A percentile compares a stretch with the other conserved stretches of the same genome.
Conservation (phyloP, 2,329 filamentous ascomycete genomes). For the Lizonia empirigonia region DNA sequence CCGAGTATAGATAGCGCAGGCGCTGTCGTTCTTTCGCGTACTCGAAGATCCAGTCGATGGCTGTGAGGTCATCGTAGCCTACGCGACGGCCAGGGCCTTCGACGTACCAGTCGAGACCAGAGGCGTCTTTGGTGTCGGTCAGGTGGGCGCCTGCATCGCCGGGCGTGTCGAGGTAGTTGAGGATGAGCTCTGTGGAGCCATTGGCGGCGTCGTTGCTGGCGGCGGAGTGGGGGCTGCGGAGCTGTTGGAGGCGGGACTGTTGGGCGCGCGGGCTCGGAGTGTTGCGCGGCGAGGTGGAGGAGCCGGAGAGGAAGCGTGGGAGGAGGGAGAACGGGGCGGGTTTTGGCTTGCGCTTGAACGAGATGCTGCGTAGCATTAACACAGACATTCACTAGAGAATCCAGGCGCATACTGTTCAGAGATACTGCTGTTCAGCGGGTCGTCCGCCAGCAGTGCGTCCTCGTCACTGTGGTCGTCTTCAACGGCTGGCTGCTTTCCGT, state of each 20-base stretch:
- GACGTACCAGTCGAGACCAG: constrained; percentile 76
- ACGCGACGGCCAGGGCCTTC: constrained; percentile 89
- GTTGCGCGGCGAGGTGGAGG: constrained; percentile 9
- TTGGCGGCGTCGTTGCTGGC: constrained; percentile 24
- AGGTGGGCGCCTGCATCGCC: constrained; percentile 46
- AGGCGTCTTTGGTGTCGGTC: constrained; percentile 53
- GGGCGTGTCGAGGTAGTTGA: constrained; percentile 51
- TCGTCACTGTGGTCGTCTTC: constrained; percentile 55
- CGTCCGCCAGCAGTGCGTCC: constrained; percentile 58
- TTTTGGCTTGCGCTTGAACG: constrained; percentile 74
- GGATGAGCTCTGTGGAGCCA: constrained; percentile 48
- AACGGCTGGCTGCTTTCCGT: constrained; percentile 42
- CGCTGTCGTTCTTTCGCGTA: constrained; percentile 95
- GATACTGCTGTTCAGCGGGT: constrained; percentile 60
- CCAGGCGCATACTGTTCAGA: constrained; percentile 50
- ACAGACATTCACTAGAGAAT: background rate
- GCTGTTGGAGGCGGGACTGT: constrained; percentile 31
- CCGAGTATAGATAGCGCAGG: constrained; percentile 74
- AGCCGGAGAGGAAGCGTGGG: constrained; percentile 51
- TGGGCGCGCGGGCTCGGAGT: constrained; percentile 34
- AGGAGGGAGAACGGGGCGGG: constrained; percentile 49
- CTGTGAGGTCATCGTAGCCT: constrained; percentile 93
- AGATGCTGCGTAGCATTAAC: constrained; percentile 52
- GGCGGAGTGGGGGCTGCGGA: constrained; percentile 14
- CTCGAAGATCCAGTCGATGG: constrained; percentile 99